Base-by-base conservation (phyloP, 2,329 filamentous ascomycete genomes). In the Thelonectria blattea region DNA sequence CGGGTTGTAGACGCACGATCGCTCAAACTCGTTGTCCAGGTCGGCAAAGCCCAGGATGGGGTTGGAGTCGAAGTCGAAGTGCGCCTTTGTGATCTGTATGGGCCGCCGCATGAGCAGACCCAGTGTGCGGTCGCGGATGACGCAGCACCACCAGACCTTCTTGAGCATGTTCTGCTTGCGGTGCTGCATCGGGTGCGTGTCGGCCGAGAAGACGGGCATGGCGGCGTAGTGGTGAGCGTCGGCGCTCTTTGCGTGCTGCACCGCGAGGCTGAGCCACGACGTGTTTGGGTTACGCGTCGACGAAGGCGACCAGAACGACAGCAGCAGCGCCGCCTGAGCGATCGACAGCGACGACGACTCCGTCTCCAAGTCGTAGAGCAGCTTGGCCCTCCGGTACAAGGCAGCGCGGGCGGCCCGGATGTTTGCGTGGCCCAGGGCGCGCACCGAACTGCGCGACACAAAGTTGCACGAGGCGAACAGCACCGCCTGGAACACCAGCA, bases 111-210 rank as follows among this genome's bases (percentile, higher is more conserved):
- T 76, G 4, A 81, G 79, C 9, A 85, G 73, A 4, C 78, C 76
- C 24, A 85, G 64, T 17, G 82, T 80, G 41, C 81, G 77, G 66
- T 85, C 83, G 11, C 83, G 79, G 5, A 85, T 74, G 42, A 85
- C 74, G 59, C 82, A 83, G 58, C 81, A 82, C 82, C 83, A 85
- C 82, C 82, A 85, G 8, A 85, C 70, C 2, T 82, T 74, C 68
- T 84, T 85, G 32, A 80, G 75, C 8, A 76, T 72, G 61, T 77
- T 75, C 56, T 77, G 73, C 60, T 77, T 76, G 62, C 75, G 74
- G 10, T 72, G 65, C 46, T 77, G 71, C 10, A 74, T 63, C 1
- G 74, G 72, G 5, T 74, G 72, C 10, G 68, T 69, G 6, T 63
- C 54, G 3, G 67, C 59, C 3, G 65, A 74, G 62, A 68, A 72